A percentile compares a stretch with the other conserved stretches of the same genome.
These are phyloP conservation scores for Ramalina peruviana DNA, from an alignment of 495 filamentous ascomycete species.

Conservation along the genomic window DNA sequence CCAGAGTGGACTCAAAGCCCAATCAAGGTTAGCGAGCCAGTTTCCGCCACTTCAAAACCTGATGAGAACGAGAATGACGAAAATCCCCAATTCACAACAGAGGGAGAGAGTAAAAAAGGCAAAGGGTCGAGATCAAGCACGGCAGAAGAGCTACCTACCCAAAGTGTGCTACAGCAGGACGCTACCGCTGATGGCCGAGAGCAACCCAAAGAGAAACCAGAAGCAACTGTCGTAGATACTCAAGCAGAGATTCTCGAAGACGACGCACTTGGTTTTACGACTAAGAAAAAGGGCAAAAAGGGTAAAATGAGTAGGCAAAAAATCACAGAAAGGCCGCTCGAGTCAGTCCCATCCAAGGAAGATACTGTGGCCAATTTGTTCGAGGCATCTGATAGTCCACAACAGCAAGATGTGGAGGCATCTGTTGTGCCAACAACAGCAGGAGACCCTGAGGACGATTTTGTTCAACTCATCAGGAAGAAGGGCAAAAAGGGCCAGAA, in stretches of 20 bases:
- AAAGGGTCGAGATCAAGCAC: conserved; percentile 23
- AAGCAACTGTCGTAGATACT: too few species aligned
- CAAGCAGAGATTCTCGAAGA: background rate
- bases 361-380: background rate
- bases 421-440: background rate
- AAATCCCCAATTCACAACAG: background rate
- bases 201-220: too few species aligned
- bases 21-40: too few species aligned
- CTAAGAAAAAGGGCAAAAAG: conserved; percentile 14
- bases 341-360: too few species aligned
- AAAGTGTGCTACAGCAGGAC: too few species aligned
- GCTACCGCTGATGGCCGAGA: too few species aligned
- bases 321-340: too few species aligned
- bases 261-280: conserved; percentile 7
- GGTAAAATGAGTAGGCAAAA: background rate
- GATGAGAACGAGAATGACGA: too few species aligned
- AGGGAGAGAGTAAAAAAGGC: conserved; percentile 16
- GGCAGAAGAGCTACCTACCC: conserved; percentile 16
- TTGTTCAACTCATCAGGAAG: background rate
- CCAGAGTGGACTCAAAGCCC: too few species aligned
- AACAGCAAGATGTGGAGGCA: too few species aligned
- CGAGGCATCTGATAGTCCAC: too few species aligned
- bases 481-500: background rate
- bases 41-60: too few species aligned
- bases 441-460: background rate